These are phyloP conservation scores for Tremella mesenterica DNA, from an alignment of 768 basidiomycete species.

Conservation along the genomic window DNA sequence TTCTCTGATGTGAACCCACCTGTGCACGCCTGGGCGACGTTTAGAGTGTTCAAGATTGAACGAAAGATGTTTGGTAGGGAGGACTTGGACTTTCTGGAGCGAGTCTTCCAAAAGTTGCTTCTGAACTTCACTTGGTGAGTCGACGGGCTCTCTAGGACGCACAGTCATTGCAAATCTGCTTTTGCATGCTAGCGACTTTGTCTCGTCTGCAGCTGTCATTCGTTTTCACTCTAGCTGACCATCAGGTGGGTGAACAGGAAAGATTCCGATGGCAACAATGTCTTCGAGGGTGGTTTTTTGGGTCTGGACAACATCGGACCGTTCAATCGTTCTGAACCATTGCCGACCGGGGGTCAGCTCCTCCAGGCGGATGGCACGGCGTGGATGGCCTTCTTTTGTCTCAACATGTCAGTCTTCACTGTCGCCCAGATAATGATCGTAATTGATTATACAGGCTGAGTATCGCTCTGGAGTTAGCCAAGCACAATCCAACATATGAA, in stretches of 20 bases:
- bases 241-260: conserved; percentile 96
- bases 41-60: conserved; percentile 98
- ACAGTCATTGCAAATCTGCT: too few relatives aligned
- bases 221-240: conserved; percentile 1
- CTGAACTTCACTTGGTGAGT: conserved; percentile 49
- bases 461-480: conserved; percentile 93
- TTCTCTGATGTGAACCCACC: conserved; percentile 97
- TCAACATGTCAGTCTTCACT: conserved; percentile 67
- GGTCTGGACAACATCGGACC: conserved; percentile 96
- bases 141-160: too few relatives aligned
- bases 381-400: conserved; percentile 99
- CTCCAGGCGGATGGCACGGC: conserved; percentile 98
- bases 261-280: conserved; percentile 85
- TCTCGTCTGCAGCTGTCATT: conserved; percentile 64
- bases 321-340: conserved; percentile 93
- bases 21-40: conserved; percentile 89
- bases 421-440: background rate
- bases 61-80: conserved; percentile 86
- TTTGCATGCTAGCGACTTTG: conserved; percentile 92
- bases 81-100: conserved; percentile 84
- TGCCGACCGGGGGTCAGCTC: conserved; percentile 86
- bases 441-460: conserved; percentile 58
- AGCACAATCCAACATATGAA: conserved; percentile 95
- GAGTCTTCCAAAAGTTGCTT: conserved; percentile 57
- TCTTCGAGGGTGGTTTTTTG: conserved; percentile 97